These are phyloP conservation scores for Rosa multiflora DNA, from an alignment of 306 rosid species.

Conservation along the genomic window DNA sequence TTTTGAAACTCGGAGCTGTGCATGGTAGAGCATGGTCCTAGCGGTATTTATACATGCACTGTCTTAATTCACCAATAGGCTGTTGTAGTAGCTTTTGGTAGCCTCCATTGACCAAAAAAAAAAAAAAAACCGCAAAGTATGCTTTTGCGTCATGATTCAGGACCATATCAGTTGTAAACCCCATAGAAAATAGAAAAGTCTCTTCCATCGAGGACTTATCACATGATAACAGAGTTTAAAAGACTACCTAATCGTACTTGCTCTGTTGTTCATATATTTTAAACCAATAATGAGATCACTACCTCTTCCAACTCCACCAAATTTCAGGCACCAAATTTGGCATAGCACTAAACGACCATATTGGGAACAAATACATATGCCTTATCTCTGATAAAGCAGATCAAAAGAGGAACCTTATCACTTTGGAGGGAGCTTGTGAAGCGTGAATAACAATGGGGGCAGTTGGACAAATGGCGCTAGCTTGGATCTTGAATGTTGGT, in stretches of 20 bases:
- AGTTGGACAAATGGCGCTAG: neutral
- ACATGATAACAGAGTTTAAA: neutral
- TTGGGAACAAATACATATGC: neutral
- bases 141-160: slow-evolving; percentile 1
- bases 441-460: neutral
- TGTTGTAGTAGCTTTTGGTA: neutral
- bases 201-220: neutral
- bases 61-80: neutral
- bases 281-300: slow-evolving; percentile 11
- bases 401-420: neutral
- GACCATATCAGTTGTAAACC: neutral
- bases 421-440: neutral
- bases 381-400: neutral
- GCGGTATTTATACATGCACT: slow-evolving; percentile 13
- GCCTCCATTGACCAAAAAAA: neutral
- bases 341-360: neutral
- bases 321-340: neutral
- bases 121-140: neutral
- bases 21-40: neutral
- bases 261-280: slow-evolving; percentile 12
- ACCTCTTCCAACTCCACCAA: slow-evolving; percentile 27
- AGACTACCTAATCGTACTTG: slow-evolving; percentile 35
- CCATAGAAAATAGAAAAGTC: neutral
- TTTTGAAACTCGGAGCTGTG: neutral
- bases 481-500: neutral